A percentile compares a stretch with the other conserved stretches of the same genome.
Conservation (phyloP, 164 flowering plant species). For the Aristolochia fimbriata region DNA sequence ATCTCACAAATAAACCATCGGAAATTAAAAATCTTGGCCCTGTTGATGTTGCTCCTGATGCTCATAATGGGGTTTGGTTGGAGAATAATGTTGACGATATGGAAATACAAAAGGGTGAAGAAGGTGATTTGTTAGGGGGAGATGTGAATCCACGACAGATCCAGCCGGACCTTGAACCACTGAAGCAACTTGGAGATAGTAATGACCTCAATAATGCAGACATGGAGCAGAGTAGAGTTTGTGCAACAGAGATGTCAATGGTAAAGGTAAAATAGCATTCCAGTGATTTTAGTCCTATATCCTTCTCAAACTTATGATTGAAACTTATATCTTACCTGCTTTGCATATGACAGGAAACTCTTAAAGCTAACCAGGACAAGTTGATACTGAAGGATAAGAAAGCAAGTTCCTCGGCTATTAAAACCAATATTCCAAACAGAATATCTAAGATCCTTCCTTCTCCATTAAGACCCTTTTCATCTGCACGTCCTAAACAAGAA, state of each 20-base stretch:
- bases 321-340: slow-evolving; percentile 1
- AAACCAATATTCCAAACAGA: slow-evolving; percentile 14
- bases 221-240: slow-evolving; percentile 4
- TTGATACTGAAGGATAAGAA: slow-evolving; percentile 17
- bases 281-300: neutral
- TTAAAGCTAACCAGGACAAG: slow-evolving; percentile 11
- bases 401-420: slow-evolving; percentile 19
- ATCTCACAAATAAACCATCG: slow-evolving; percentile 10
- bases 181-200: slow-evolving; percentile 12
- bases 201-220: slow-evolving; percentile 9
- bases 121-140: neutral
- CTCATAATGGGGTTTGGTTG: slow-evolving; percentile 6
- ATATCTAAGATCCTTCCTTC: slow-evolving; percentile 24
- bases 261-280: slow-evolving; percentile 15
- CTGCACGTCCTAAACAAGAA: slow-evolving; percentile 19
- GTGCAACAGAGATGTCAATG: slow-evolving; percentile 12
- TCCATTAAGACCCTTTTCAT: slow-evolving; percentile 17
- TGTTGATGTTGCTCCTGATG: slow-evolving; percentile 2
- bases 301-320: neutral
- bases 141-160: slow-evolving; percentile 13
- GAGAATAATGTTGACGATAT: slow-evolving; percentile 3
- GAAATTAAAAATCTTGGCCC: slow-evolving; percentile 3
- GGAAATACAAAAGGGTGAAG: slow-evolving; percentile 13
- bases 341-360: slow-evolving; percentile 25
- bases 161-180: slow-evolving; percentile 8